phyloP scores from a whole-genome alignment of 192 early-diverging fungal genomes.

The Funneliformis mosseae region DNA sequence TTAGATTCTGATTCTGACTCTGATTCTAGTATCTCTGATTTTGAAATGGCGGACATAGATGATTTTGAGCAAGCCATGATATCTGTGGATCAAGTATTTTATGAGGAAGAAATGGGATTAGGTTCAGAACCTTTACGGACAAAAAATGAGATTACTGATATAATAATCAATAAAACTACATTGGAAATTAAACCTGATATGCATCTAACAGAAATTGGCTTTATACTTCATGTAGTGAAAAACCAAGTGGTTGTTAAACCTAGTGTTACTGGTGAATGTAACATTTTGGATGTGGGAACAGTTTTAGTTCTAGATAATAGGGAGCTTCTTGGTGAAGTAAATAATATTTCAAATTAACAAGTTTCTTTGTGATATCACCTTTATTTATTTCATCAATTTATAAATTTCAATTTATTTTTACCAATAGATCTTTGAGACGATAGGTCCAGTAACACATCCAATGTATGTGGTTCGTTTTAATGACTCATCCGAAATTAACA shows the following conservation, averaged over 20 bases:
- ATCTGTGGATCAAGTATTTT: background rate
- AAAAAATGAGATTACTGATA: slow-evolving; percentile 61
- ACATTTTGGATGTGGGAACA: slow-evolving; percentile 76
- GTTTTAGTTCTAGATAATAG: slow-evolving; percentile 67
- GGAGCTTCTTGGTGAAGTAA: slow-evolving; percentile 64
- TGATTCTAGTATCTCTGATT: background rate
- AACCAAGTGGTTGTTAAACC: slow-evolving; percentile 72
- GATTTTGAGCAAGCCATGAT: background rate
- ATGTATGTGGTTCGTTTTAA: slow-evolving; percentile 83
- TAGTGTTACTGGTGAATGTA: slow-evolving; percentile 44
- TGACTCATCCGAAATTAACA: slow-evolving; percentile 60
- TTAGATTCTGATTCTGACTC: background rate
- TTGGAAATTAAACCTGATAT: slow-evolving; percentile 52
- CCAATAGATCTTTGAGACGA: slow-evolving; percentile 80
- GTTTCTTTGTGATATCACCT: background rate
- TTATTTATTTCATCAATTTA: background rate
- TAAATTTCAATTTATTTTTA: background rate
- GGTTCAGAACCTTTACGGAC: slow-evolving; percentile 44
- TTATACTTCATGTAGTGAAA: slow-evolving; percentile 69
- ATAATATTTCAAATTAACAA: slow-evolving; percentile 18
- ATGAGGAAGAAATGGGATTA: background rate
- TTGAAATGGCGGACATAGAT: background rate
- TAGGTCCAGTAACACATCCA: slow-evolving; percentile 86
- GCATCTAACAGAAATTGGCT: slow-evolving; percentile 61
- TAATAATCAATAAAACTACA: slow-evolving; percentile 48